These are phyloP conservation scores for Cyberlindnera meyerae DNA, from an alignment of 805 yeast genomes.

Conservation along the genomic window DNA sequence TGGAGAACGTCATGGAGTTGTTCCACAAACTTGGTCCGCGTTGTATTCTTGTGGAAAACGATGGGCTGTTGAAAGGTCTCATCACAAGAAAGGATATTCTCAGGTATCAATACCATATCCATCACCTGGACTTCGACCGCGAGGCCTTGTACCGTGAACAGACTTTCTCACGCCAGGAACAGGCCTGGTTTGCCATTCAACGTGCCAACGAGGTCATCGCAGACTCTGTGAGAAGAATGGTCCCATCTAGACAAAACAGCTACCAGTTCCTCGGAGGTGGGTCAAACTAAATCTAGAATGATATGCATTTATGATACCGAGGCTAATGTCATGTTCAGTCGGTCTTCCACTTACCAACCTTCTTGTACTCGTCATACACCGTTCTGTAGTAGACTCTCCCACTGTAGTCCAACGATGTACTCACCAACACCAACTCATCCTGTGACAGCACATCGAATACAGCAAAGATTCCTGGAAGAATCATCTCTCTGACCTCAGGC, in stretches of 20 bases:
- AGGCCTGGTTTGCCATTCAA: conserved; percentile 15
- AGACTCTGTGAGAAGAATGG: conserved; percentile 1
- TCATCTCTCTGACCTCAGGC: conserved; percentile 39
- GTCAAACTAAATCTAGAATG: no score
- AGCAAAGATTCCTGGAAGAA: conserved; percentile 54
- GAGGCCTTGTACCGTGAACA: conserved; percentile 9
- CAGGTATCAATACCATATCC: conserved; percentile 44
- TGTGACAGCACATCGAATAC: conserved; percentile 67
- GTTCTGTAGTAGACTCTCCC: conserved; percentile 65
- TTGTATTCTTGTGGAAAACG: conserved; percentile 58
- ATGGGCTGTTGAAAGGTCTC: conserved; percentile 64
- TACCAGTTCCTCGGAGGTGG: conserved; percentile 1
- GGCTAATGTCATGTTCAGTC: no score
- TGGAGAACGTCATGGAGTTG: conserved; percentile 59
- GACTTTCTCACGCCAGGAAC: conserved; percentile 11
- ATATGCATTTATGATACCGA: no score
- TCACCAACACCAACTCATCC: conserved; percentile 58
- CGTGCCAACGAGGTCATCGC: conserved; percentile 6
- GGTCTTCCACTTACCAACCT: conserved; percentile 68
- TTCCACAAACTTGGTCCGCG: conserved; percentile 81
- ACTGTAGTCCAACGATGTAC: conserved; percentile 59
- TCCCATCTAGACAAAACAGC: conserved; percentile 4
- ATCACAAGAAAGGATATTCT: conserved; percentile 81
- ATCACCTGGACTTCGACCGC: conserved; percentile 8
- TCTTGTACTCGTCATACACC: conserved; percentile 67